phyloP scores from a whole-genome alignment of 2,329 filamentous ascomycete genomes.

The Aspergillus ruber region DNA sequence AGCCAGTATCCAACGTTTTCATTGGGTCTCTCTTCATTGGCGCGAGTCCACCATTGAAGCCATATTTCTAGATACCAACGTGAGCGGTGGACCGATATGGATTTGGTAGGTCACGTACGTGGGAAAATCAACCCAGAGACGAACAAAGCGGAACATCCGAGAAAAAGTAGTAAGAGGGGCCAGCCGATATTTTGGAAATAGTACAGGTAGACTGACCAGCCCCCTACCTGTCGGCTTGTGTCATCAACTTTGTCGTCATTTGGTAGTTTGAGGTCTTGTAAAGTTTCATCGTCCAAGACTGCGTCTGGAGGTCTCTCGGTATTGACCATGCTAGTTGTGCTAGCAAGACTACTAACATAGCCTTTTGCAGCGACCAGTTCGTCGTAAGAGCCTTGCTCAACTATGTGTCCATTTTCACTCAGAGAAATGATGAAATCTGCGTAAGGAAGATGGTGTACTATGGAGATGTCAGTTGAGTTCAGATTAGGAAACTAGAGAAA shows the following conservation, averaged over 20 bases:
- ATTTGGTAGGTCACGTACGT: conserved; percentile 17
- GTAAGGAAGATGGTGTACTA: conserved; percentile 36
- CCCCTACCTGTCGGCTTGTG: conserved; percentile 18
- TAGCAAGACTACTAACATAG: conserved; percentile 35
- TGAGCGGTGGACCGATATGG: neutral
- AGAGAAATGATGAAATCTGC: conserved; percentile 39
- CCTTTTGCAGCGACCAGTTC: conserved; percentile 30
- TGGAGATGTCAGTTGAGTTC: neutral
- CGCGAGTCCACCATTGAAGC: conserved; percentile 37
- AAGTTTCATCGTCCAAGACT: neutral
- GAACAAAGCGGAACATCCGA: conserved; percentile 31
- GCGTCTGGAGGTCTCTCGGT: neutral
- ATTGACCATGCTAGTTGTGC: neutral
- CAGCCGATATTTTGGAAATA: conserved; percentile 35
- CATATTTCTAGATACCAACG: conserved; percentile 25
- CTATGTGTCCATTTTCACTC: conserved; percentile 30
- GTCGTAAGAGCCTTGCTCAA: conserved; percentile 38
- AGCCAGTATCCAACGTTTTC: conserved; percentile 28
- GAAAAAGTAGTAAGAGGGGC: conserved; percentile 28
- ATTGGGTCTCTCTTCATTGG: conserved; percentile 30
- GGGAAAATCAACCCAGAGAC: conserved; percentile 38
- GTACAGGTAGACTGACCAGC: conserved; percentile 38
- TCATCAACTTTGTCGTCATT: neutral
- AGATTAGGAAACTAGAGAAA: neutral
- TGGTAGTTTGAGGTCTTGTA: neutral